Evolutionary conservation across 2,329 filamentous ascomycete genomes (phyloP).

Genomic region (Arachnomyces sp.): DNA sequence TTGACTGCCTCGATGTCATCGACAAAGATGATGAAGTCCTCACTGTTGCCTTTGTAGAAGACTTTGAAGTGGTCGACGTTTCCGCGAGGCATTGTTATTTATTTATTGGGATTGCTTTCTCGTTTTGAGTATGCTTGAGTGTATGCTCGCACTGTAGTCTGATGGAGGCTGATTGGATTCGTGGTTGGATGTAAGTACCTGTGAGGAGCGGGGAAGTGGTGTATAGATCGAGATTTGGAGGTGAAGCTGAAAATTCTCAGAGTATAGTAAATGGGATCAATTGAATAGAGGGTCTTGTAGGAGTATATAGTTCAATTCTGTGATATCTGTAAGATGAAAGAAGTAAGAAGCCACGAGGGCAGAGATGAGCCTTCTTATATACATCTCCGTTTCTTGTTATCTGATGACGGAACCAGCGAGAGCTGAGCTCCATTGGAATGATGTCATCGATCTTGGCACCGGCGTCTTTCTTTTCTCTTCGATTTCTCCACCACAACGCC

Average conservation of each 20-base stretch:
- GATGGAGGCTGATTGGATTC: background rate
- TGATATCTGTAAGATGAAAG: too few relatives aligned
- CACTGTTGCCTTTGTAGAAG: conserved; percentile 70
- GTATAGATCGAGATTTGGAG: background rate
- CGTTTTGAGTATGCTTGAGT: conserved; percentile 4
- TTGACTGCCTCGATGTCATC: conserved; percentile 57
- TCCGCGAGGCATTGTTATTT: conserved; percentile 58
- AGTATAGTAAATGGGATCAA: background rate
- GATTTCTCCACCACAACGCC: too few relatives aligned
- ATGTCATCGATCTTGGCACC: too few relatives aligned
- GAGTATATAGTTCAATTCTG: too few relatives aligned
- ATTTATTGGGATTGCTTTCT: conserved; percentile 2
- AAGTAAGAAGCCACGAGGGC: too few relatives aligned
- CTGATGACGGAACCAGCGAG: too few relatives aligned
- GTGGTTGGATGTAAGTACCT: background rate
- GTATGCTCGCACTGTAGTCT: background rate
- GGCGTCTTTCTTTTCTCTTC: too few relatives aligned
- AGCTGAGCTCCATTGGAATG: too few relatives aligned
- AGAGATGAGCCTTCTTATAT: too few relatives aligned
- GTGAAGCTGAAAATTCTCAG: background rate
- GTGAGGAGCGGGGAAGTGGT: background rate
- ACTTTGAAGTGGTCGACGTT: conserved; percentile 67
- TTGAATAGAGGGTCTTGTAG: too few relatives aligned
- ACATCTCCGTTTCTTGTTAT: too few relatives aligned
- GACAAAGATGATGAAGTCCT: conserved; percentile 63